Evolutionary conservation across 305 asterid species (phyloP).

Genomic region (Fraxinus platypoda): DNA sequence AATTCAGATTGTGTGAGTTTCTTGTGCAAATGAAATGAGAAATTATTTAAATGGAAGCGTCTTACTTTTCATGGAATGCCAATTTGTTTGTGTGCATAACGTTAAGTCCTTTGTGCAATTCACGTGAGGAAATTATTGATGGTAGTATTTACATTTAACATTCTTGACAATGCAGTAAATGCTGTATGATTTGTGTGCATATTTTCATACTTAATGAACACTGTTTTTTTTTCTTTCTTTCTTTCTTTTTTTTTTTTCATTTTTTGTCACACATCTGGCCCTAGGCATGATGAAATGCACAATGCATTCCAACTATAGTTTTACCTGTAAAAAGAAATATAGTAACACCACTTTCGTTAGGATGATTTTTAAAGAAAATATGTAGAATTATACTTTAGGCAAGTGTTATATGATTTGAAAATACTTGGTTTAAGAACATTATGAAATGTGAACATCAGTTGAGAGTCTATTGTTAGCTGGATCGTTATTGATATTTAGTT

Average conservation of each 20-base stretch:
- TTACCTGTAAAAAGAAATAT: neutral
- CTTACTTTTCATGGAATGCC: neutral
- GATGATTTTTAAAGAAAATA: neutral
- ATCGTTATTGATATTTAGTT: constrained; percentile 6
- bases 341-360: neutral
- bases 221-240: neutral
- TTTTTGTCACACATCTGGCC: neutral
- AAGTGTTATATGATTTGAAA: neutral
- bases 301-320: neutral
- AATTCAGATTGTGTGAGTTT: neutral
- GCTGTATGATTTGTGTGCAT: neutral
- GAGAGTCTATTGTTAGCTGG: neutral
- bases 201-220: neutral
- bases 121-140: neutral
- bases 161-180: neutral
- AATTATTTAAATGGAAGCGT: neutral
- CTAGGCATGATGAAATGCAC: neutral
- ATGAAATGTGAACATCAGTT: neutral
- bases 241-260: too few species aligned
- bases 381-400: constrained; percentile 3
- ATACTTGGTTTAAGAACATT: neutral
- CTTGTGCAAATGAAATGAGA: neutral
- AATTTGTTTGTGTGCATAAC: neutral
- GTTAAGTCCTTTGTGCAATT: neutral
- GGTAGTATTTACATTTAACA: neutral